phyloP scores from a whole-genome alignment of 1,139 yeast genomes.

The Suhomyces choctaworum region DNA sequence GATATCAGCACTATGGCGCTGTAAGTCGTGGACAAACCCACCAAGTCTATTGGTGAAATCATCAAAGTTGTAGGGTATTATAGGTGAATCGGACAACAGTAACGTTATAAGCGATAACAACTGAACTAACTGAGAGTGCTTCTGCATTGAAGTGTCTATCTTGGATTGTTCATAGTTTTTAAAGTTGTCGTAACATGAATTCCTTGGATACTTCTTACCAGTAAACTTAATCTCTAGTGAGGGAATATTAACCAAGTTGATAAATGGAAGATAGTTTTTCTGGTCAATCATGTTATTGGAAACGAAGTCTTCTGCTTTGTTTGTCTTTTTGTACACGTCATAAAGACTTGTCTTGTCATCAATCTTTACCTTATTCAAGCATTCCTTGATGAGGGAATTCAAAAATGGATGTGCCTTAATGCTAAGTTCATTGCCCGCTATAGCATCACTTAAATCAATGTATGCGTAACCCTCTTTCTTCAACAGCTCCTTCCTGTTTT shows the following conservation, averaged over 20 bases:
- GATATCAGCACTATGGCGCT: slow-evolving; percentile 35
- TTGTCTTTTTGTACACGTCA: slow-evolving; percentile 30
- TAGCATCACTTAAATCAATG: slow-evolving; percentile 73
- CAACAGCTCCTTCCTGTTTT: slow-evolving; percentile 53
- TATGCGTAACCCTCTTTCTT: slow-evolving; percentile 67
- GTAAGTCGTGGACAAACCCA: slow-evolving; percentile 50
- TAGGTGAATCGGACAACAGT: slow-evolving; percentile 67
- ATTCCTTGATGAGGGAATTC: slow-evolving; percentile 42
- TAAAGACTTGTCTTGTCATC: slow-evolving; percentile 21
- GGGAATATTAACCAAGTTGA: slow-evolving; percentile 67
- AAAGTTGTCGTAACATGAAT: slow-evolving; percentile 68
- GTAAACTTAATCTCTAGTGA: slow-evolving; percentile 58
- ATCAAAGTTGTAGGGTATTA: slow-evolving; percentile 67
- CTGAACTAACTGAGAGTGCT: slow-evolving; percentile 60
- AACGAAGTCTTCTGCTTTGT: slow-evolving; percentile 28
- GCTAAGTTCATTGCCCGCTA: slow-evolving; percentile 60
- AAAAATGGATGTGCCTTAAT: slow-evolving; percentile 71
- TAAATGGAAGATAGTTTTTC: slow-evolving; percentile 72
- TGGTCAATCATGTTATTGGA: slow-evolving; percentile 47
- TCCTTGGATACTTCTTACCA: slow-evolving; percentile 51
- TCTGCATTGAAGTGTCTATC: slow-evolving; percentile 57
- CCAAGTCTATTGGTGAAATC: slow-evolving; percentile 49
- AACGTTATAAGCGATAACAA: slow-evolving; percentile 55
- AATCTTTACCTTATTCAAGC: slow-evolving; percentile 36
- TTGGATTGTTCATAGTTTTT: slow-evolving; percentile 47